Evolutionary conservation across 805 yeast genomes (phyloP), one percentile per base, ranked within the genome.

Genomic region (Nakazawaea anatomiae): DNA sequence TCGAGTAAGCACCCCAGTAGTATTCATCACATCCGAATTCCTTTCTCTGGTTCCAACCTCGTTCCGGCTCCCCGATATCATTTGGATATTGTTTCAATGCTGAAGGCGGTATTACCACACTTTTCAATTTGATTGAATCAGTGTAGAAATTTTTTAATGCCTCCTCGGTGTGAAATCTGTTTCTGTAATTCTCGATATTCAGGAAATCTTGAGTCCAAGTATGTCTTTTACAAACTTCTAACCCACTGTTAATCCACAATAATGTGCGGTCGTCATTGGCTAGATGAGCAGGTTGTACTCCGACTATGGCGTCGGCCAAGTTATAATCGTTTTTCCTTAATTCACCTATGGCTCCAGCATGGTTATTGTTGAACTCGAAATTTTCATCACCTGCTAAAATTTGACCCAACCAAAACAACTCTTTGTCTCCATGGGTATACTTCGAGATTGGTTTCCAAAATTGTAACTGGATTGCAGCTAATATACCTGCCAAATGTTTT

Each of bases 381-480:
- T 66, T 61, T 51, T 77, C 80, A 57, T 82, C 81, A 7, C 88
- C 83, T 34, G 76, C 71, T 30, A 76, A 66, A 42, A 76, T 71
- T 62, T 82, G 78, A 2, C 87, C 87, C 36, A 87, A 60, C 92
- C 92, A 85, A 59, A 85, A 81, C 57, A 86, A 69, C 61, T 87
- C 94, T 57, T 87, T 87, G 55, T 87, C 94, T 39, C 94, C 94
- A 74, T 87, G 85, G 6, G 84, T 74, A 25, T 83, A 76, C 1
- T 77, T 70, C 1, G 72, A 64, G 28, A 75, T 69, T 31, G 75
- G 62, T 48, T 64, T 65, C 62, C 73, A 70, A 58, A 75, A 64
- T 54, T 76, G 78, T 53, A 76, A 54, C n/a, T 66, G 58, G 7
- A 68, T 63, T 3, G 82, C 69, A 52, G 75, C 65, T 38, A 81